These are phyloP conservation scores for Tieghemostelium lacteum DNA, from an alignment of 78 protist species.

Conservation along the genomic window DNA sequence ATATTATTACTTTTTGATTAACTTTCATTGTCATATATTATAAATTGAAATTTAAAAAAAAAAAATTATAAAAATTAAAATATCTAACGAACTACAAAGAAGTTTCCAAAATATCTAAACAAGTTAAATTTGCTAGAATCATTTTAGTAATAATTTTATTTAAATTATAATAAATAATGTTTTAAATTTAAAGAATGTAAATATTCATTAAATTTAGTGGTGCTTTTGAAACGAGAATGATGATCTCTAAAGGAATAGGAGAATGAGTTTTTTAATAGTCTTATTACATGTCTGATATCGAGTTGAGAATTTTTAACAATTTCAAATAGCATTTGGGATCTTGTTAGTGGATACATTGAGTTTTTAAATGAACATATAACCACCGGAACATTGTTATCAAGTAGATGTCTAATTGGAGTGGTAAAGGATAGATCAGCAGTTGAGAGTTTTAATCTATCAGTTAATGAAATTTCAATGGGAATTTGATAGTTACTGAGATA, in stretches of 20 bases:
- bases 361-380: constrained; percentile 72
- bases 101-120: too few species aligned
- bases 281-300: constrained; percentile 35
- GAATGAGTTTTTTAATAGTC: constrained; percentile 49
- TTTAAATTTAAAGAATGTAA: too few species aligned
- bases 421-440: constrained; percentile 69
- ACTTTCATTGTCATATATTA: too few species aligned
- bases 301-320: constrained; percentile 49
- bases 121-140: too few species aligned
- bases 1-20: too few species aligned
- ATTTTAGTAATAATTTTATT: too few species aligned
- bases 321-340: constrained; percentile 51
- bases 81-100: too few species aligned
- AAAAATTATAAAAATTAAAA: too few species aligned
- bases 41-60: too few species aligned
- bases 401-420: constrained; percentile 70
- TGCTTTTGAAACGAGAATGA: background rate
- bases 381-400: constrained; percentile 75
- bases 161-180: too few species aligned
- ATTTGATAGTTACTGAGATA: constrained; percentile 59
- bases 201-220: background rate
- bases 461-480: constrained; percentile 75
- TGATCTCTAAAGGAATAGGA: constrained; percentile 50
- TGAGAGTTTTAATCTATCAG: constrained; percentile 60
- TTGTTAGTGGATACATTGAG: constrained; percentile 4